Evolutionary conservation across 495 filamentous ascomycete species (phyloP).

Genomic region (Lophiostoma macrostomum): DNA sequence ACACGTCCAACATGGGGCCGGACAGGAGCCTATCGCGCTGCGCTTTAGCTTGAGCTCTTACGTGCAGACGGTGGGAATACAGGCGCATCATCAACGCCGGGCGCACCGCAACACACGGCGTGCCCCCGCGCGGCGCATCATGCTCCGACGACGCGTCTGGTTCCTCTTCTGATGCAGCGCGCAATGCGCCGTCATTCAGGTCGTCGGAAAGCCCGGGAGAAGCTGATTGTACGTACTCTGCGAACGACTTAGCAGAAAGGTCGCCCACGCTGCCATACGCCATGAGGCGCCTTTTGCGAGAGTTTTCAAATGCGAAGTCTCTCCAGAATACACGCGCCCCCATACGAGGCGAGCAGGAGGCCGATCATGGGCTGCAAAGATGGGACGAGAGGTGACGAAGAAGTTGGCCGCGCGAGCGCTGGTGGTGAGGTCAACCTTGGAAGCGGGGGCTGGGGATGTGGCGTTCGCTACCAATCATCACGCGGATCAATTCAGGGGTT

Average conservation of each 20-base stretch:
- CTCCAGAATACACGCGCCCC: slow-evolving; percentile 38
- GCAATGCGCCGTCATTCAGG: neutral
- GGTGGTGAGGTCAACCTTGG: too few species aligned
- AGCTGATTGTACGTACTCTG: slow-evolving; percentile 44
- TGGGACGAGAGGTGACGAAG: neutral
- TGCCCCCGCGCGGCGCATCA: slow-evolving; percentile 12
- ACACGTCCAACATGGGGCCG: slow-evolving; percentile 47
- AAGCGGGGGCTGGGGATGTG: neutral
- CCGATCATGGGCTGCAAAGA: neutral
- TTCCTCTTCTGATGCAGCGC: slow-evolving; percentile 4
- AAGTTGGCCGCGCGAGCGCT: too few species aligned
- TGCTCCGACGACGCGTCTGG: neutral
- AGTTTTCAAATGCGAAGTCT: slow-evolving; percentile 46
- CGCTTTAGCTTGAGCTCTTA: slow-evolving; percentile 33
- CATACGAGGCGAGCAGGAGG: slow-evolving; percentile 14
- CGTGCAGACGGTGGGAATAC: slow-evolving; percentile 29
- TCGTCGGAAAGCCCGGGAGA: slow-evolving; percentile 7
- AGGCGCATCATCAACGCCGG: slow-evolving; percentile 25
- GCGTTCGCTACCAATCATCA: too few species aligned
- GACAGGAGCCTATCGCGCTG: slow-evolving; percentile 47
- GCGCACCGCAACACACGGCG: slow-evolving; percentile 1
- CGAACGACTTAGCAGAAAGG: slow-evolving; percentile 44
- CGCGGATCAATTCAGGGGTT: too few species aligned
- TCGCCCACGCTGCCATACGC: slow-evolving; percentile 41
- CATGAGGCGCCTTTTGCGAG: slow-evolving; percentile 41